Conservation (phyloP, 2,329 filamentous ascomycete species). For the Chaetomiaceae sp. region DNA sequence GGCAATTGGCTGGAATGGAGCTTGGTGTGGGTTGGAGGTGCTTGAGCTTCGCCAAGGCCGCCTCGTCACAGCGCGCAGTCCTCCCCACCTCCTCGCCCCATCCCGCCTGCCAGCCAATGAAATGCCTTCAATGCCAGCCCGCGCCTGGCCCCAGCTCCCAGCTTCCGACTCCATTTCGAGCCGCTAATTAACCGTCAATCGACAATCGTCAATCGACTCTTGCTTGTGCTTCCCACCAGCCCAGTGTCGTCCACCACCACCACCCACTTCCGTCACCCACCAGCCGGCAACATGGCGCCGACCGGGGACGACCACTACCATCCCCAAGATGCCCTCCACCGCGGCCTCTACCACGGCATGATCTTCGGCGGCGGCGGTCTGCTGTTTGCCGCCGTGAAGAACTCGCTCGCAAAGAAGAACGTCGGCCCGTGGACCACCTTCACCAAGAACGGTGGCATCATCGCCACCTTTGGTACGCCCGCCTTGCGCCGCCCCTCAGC, state of each 20-base stretch:
- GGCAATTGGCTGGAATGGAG: too few relatives aligned
- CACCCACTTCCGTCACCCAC: conserved; percentile 8
- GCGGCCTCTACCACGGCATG: conserved; percentile 49
- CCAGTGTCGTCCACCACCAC: not conserved
- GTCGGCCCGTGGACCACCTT: conserved; percentile 76
- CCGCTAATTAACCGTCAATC: conserved; percentile 4
- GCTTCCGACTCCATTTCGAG: conserved; percentile 4
- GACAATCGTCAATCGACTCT: not conserved
- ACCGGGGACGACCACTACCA: conserved; percentile 31
- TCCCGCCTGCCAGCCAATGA: too few relatives aligned
- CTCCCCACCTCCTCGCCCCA: too few relatives aligned
- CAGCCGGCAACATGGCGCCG: conserved; percentile 29
- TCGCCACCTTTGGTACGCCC: conserved; percentile 59
- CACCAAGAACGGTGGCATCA: conserved; percentile 69
- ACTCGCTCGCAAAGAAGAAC: conserved; percentile 78
- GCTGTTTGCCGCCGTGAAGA: conserved; percentile 59
- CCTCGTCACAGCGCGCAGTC: too few relatives aligned
- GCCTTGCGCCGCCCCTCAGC: too few relatives aligned
- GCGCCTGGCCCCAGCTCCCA: not conserved
- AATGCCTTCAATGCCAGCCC: conserved; percentile 1
- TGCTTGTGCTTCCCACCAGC: conserved; percentile 5
- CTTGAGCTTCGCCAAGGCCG: too few relatives aligned
- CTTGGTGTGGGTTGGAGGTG: too few relatives aligned
- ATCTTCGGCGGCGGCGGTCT: conserved; percentile 56
- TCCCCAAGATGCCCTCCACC: conserved; percentile 53